Evolutionary conservation across 2,329 filamentous ascomycete species (phyloP), one percentile per base, ranked within the genome.

Genomic region (Magnaporthiopsis rhizophila): DNA sequence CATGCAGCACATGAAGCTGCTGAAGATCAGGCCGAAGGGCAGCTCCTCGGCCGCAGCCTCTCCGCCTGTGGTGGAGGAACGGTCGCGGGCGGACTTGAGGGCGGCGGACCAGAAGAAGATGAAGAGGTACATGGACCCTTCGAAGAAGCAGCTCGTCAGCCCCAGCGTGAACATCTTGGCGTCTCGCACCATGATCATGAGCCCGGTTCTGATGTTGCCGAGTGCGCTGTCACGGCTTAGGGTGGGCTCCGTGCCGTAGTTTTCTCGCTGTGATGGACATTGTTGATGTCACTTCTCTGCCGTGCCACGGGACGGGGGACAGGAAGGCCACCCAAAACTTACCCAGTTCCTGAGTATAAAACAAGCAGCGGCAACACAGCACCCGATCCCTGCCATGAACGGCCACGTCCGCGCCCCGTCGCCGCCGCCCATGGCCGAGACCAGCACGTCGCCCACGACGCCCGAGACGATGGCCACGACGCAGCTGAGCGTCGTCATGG

Each of bases 91-190:
- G 18, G 76, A 74, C 66, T 76, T 80, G n/a, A 87, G 73, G 3
- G 83, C 80, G 1, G 83, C 80, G 0, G 83, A 82, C 80, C 84
- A 86, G 75, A 85, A 86, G 72, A 86, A 87, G 65, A 87, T 82
- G 69, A 86, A 86, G 13, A 87, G 76, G 69, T 86, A 87, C 77
- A 87, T 83, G 34, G 82, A 79, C 26, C 83, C 83, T 72, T 88
- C 85, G 69, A 87, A 86, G 70, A 85, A 79, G 65, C 80, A 84
- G 4, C 82, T 82, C 3, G 80, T 78, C 58, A 86, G 72, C 2
- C 77, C 79, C 5, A 87, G 74, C 2, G 81, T 76, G 24, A 84
- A 70, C 62, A 86, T 79, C 3, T 79, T 78, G 59, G 77, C 79
- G 68, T 83, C 80, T 71, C 69, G 71, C 53, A 73, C 38, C 59